A percentile compares a stretch with the other conserved stretches of the same genome.
phyloP scores from a whole-genome alignment of 495 filamentous ascomycete genomes.

The Tuber melanosporum region DNA sequence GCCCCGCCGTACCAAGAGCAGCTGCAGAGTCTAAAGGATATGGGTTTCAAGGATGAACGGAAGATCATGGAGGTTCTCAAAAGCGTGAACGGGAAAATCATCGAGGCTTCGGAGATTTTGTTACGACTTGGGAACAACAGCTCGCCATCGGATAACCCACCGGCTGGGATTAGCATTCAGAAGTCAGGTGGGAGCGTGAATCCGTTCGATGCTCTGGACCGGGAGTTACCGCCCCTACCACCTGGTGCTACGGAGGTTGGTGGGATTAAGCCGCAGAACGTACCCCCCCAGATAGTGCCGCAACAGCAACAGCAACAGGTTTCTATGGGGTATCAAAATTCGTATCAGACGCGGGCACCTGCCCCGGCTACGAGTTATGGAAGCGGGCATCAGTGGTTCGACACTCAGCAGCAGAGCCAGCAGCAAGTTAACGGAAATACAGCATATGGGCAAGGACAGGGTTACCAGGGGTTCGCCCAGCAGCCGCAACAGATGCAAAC shows the following conservation, averaged over 20 bases:
- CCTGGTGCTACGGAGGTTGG: constrained; percentile 54
- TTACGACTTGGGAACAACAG: constrained; percentile 47
- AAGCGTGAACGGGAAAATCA: constrained; percentile 71
- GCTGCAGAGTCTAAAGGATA: constrained; percentile 69
- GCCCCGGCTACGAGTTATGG: background rate
- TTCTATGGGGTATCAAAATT: constrained; percentile 16
- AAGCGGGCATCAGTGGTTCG: constrained; percentile 22
- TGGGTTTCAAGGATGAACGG: constrained; percentile 85
- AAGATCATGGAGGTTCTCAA: constrained; percentile 73
- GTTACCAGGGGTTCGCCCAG: constrained; percentile 47
- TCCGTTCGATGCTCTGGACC: constrained; percentile 57
- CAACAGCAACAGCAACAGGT: constrained; percentile 26
- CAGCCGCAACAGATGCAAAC: constrained; percentile 48
- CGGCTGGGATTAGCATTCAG: constrained; percentile 45
- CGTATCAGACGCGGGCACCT: constrained; percentile 5
- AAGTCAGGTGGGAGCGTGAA: constrained; percentile 49
- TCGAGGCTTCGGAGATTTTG: constrained; percentile 75
- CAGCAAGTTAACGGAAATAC: constrained; percentile 41
- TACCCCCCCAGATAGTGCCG: constrained; percentile 55
- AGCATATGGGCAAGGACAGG: constrained; percentile 44
- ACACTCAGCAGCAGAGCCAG: constrained; percentile 46
- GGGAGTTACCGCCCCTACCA: constrained; percentile 34
- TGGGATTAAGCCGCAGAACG: constrained; percentile 53
- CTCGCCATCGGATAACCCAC: constrained; percentile 35
- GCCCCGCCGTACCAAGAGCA: constrained; percentile 54